These are phyloP conservation scores for Paraphoma sp. DNA, from an alignment of 2,329 filamentous ascomycete genomes.

Conservation along the genomic window DNA sequence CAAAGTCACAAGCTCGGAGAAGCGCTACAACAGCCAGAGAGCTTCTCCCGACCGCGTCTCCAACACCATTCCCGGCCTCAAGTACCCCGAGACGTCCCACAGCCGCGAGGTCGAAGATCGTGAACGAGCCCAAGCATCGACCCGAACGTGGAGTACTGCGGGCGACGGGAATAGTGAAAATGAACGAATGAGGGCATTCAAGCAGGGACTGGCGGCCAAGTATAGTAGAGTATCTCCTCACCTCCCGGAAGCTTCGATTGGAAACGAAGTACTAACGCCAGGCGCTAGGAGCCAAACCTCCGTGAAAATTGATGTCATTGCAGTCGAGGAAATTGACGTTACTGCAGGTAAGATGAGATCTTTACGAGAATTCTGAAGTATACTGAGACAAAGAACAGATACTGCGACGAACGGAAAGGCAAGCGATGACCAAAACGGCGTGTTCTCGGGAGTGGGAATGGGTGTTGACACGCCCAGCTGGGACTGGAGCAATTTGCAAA, in stretches of 20 bases:
- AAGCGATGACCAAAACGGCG: not conserved
- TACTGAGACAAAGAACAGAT: not conserved
- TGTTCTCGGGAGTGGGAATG: not conserved
- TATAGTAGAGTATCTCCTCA: not conserved
- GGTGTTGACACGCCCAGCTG: not conserved
- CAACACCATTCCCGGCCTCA: not conserved
- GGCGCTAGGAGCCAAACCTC: not conserved
- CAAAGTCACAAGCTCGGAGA: not conserved
- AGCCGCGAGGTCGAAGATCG: slow-evolving; percentile 4
- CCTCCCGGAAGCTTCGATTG: not conserved
- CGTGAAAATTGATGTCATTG: not conserved
- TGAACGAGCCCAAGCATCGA: not conserved
- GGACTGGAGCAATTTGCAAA: not conserved
- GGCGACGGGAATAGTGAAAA: not conserved
- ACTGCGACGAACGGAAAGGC: not conserved
- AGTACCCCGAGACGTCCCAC: slow-evolving; percentile 7
- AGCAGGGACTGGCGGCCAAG: not conserved
- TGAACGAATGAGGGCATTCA: not conserved
- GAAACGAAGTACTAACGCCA: not conserved
- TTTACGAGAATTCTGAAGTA: not conserved
- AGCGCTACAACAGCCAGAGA: not conserved
- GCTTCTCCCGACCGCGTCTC: not conserved
- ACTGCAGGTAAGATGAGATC: not conserved
- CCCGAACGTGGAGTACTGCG: not conserved
- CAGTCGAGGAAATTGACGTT: not conserved